Base-by-base conservation (phyloP, 345 rosid species). In the Rubroshorea leprosula region DNA sequence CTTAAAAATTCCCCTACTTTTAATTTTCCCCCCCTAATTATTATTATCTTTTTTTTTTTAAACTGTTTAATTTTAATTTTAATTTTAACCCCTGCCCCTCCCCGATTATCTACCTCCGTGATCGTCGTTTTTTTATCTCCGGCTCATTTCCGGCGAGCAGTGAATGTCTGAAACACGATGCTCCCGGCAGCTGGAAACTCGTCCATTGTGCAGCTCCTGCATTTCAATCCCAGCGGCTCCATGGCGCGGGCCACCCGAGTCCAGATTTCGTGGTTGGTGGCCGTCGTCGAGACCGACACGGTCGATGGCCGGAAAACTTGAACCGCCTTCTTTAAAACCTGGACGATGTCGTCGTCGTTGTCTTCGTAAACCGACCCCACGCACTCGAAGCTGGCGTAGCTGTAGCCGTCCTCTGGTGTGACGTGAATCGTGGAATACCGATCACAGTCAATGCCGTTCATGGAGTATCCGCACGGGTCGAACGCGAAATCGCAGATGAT, bases 381-480 rank as follows among this genome's bases (percentile, higher is more conserved):
- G 44, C 87, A 80, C 77, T 94, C 99, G 56, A 76, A 94, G 71
- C 99, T 94, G 0, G 96, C 99, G 55, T 94, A 94, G 79, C 97
- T 90, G 53, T 74, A 90, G 4, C 97, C 99, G 35, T 83, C 97
- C 68, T 94, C 99, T 0, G 99, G 99, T 0, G 99, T 93, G 20
- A 93, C 99, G 59, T 93, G 99, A 24, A 93, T 90, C 3, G 99
- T 93, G 0, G 99, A 93, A 85, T 93, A 93, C 18, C 95, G 83
- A n/a, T 87, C 87, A 0, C 83, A 78, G 51, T 85, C 88, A 31
- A 94, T 79, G 58, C 96, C 95, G 12, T 94, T 94, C 99, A 94
- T 94, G 14, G 99, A 94, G 76, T 94, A 94, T 0, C 99, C 99
- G 46, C 99, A 94, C 0, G 99, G 99, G 51, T 94, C 97, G 54